Evolutionary conservation across 345 rosid species (phyloP).

Genomic region (Brassica carinata): DNA sequence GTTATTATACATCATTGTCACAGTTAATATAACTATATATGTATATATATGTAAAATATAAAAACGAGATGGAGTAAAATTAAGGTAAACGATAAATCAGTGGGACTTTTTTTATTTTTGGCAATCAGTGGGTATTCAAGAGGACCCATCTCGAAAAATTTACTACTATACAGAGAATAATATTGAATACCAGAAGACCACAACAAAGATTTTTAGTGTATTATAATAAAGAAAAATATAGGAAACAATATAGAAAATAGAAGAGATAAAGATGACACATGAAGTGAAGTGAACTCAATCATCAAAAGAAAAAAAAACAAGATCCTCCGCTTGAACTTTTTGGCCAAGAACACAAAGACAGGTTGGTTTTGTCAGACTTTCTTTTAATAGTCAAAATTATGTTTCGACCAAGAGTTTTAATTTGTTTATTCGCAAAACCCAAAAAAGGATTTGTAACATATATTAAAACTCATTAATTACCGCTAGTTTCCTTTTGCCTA

Average conservation of each 20-base stretch:
- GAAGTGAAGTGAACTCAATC: slow-evolving; percentile 37
- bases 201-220: slow-evolving; percentile 14
- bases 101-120: neutral
- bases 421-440: slow-evolving; percentile 14
- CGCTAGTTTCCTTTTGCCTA: neutral
- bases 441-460: neutral
- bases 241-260: slow-evolving; percentile 17
- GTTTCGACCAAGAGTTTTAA: slow-evolving; percentile 10
- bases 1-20: neutral
- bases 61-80: neutral
- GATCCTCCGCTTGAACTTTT: slow-evolving; percentile 25
- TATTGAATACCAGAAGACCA: slow-evolving; percentile 24
- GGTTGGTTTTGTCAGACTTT: slow-evolving; percentile 38
- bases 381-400: neutral
- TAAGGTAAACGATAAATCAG: slow-evolving; percentile 17
- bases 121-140: slow-evolving; percentile 22
- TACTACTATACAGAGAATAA: slow-evolving; percentile 14
- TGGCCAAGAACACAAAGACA: slow-evolving; percentile 41
- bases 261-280: slow-evolving; percentile 42
- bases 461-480: neutral
- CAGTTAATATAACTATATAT: neutral
- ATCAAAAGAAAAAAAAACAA: slow-evolving; percentile 4
- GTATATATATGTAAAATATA: neutral
- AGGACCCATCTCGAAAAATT: slow-evolving; percentile 13
- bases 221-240: neutral